Evolutionary conservation across 441 rosid genomes (phyloP), one percentile per base, ranked within the genome.

Genomic region (Corymbia calophylla): DNA sequence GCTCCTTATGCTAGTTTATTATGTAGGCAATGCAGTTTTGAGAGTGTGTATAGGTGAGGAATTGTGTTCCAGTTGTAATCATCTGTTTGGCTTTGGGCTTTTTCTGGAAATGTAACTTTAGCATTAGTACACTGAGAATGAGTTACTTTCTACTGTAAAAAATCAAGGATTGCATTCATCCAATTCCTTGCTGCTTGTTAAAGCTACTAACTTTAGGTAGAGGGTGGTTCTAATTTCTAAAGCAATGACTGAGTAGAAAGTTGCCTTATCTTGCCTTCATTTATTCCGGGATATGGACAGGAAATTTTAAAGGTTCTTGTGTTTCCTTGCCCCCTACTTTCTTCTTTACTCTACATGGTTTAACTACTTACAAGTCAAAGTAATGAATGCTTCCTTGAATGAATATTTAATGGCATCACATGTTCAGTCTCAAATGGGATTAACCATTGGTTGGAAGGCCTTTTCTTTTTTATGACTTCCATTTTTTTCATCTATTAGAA

Each of bases 401-500:
- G 27, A 73, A 12, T 39, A 49, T 21, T 39, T 39, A 73, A 73
- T 1, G 4, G 84, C 1, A 39, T 39, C 51, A 44, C 49, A 21
- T 73, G 51, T 39, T 73, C 29, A 73, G 9, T 39, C 84, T 73
- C 84, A 39, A 73, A 23, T 39, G 84, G 84, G 29, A 73, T 39
- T 73, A 73, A 73, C 29, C 84, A 23, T 73, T 73, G 84, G n/a
- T 73, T 39, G 51, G 84, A 39, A 73, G 84, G 49, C 84, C 49
- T 73, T 39, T 73, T 73, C 84, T 73, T 39, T 35, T 39, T 39
- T 39, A 51, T 73, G 51, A 70, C 64, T 53, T 89, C 88, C 86
- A 89, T 80, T 80, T 82, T 89, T 54, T 91, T 64, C 89, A 87
- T 91, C 70, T 88, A 58, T 54, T 93, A 97, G 99, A 92, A 95